These are phyloP conservation scores for Odontarrhena argentea DNA, from an alignment of 345 rosid species.

Conservation along the genomic window DNA sequence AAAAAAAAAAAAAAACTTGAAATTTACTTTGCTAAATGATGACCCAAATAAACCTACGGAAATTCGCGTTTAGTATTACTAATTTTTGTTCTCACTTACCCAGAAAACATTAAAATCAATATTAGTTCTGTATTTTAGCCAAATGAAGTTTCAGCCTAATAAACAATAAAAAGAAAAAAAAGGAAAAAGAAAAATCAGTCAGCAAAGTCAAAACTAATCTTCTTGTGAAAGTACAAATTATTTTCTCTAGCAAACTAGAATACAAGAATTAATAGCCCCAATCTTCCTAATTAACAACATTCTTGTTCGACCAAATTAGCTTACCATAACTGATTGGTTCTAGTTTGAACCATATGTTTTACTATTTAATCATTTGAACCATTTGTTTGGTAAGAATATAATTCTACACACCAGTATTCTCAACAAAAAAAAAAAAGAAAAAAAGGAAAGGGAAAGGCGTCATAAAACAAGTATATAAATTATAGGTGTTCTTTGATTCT, in stretches of 20 bases:
- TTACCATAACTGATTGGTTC: slow-evolving; percentile 15
- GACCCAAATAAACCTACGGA: too few relatives aligned
- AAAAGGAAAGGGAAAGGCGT: slow-evolving; percentile 15
- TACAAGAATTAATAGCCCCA: not conserved
- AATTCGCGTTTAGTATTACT: too few relatives aligned
- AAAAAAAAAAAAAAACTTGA: not conserved
- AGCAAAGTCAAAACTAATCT: too few relatives aligned
- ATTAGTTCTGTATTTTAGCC: not conserved
- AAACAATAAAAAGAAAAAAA: too few relatives aligned
- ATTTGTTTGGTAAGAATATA: not conserved
- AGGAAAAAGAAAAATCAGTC: too few relatives aligned
- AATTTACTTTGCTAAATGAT: not conserved
- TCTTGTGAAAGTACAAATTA: not conserved
- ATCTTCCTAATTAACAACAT: slow-evolving; percentile 19
- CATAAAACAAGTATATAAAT: slow-evolving; percentile 6
- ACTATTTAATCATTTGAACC: not conserved
- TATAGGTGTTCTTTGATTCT: not conserved
- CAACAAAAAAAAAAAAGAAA: not conserved
- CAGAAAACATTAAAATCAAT: too few relatives aligned
- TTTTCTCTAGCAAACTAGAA: slow-evolving; percentile 3
- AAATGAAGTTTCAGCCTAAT: too few relatives aligned
- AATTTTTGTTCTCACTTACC: too few relatives aligned
- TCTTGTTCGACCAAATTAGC: slow-evolving; percentile 32
- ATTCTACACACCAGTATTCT: slow-evolving; percentile 1
- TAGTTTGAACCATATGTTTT: slow-evolving; percentile 1